A percentile compares a stretch with the other conserved stretches of the same genome.
phyloP scores from a whole-genome alignment of 768 basidiomycete species.

The Podaxis sp. region DNA sequence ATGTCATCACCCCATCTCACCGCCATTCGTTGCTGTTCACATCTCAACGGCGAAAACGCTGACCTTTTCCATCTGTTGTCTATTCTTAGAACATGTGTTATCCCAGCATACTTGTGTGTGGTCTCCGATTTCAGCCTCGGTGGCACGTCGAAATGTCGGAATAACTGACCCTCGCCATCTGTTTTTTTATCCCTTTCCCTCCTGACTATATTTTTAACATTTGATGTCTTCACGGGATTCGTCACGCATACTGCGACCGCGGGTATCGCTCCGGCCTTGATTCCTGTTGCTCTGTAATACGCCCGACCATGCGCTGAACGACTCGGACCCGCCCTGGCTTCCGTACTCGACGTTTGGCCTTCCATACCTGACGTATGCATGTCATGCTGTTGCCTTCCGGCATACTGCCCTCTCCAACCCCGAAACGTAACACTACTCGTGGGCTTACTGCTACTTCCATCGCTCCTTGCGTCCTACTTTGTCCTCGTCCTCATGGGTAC shows the following conservation, averaged over 20 bases:
- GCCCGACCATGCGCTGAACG: not conserved
- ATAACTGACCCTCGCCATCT: not conserved
- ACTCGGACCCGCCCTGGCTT: not conserved
- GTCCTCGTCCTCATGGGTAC: not conserved
- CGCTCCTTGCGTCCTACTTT: not conserved
- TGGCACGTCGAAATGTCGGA: not conserved
- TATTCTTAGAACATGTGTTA: conserved; percentile 35
- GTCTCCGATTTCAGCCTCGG: not conserved
- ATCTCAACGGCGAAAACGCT: not conserved
- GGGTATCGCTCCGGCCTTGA: not conserved
- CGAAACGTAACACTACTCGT: not conserved
- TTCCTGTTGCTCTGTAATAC: not conserved
- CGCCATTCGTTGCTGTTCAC: not conserved
- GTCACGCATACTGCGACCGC: not conserved
- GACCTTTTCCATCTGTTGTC: not conserved
- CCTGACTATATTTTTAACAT: not conserved
- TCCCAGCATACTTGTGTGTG: conserved; percentile 63
- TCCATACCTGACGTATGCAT: not conserved
- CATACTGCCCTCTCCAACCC: not conserved
- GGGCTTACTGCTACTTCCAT: not conserved
- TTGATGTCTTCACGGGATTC: not conserved
- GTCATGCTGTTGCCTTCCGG: not conserved
- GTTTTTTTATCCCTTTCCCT: not conserved
- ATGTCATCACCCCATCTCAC: not conserved
- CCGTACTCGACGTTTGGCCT: not conserved